These are phyloP conservation scores for Xanthoconium stramineum DNA, from an alignment of 768 basidiomycete species.

Conservation along the genomic window DNA sequence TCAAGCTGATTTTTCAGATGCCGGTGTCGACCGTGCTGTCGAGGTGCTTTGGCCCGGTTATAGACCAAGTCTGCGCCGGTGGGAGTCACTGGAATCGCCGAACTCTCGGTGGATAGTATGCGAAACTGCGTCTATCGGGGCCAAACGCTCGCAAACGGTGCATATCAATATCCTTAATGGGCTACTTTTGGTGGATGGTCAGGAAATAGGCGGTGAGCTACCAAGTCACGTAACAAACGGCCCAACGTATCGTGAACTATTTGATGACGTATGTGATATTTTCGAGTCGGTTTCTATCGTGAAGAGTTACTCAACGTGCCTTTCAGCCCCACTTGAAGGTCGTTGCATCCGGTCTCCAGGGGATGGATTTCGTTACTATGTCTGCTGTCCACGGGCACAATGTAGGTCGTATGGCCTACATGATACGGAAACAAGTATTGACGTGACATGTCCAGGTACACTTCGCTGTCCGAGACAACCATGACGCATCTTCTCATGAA, in stretches of 20 bases:
- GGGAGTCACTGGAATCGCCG: not conserved
- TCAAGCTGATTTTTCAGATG: not conserved
- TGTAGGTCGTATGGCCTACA: not conserved
- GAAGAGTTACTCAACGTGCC: not conserved
- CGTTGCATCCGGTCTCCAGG: not conserved
- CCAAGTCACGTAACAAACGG: not conserved
- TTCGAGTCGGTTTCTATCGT: too few relatives aligned
- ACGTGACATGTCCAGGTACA: not conserved
- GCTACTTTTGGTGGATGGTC: not conserved
- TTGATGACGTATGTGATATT: not conserved
- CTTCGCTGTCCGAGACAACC: not conserved
- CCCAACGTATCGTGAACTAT: not conserved
- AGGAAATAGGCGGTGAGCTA: not conserved
- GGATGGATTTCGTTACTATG: not conserved
- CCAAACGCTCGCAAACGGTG: not conserved
- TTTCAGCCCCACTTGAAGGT: not conserved
- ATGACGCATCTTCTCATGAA: not conserved
- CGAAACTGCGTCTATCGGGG: not conserved
- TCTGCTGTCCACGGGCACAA: not conserved
- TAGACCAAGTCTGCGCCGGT: not conserved
- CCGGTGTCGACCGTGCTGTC: not conserved
- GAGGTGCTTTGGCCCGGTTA: not conserved
- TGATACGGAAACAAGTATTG: not conserved
- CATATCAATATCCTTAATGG: not conserved
- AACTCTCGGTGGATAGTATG: not conserved